Conservation (phyloP, 2,329 filamentous ascomycete species). For the Diaporthe longicolla region DNA sequence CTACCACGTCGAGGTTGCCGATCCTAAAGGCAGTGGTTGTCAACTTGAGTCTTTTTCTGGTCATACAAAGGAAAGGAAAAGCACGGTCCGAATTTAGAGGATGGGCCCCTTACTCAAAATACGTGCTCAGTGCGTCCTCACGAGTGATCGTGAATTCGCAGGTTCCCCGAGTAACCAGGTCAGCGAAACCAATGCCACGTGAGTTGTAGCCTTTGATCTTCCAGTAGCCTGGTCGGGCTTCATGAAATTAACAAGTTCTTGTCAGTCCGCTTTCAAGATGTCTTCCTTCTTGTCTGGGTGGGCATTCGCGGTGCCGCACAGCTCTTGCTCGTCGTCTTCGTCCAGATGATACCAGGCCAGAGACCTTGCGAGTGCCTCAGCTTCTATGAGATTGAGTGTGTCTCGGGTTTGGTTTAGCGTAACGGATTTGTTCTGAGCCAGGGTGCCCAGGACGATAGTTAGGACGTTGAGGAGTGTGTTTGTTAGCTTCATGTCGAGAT, state of each 20-base stretch:
- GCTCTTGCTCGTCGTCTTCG: constrained; percentile 8
- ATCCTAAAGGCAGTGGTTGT: not conserved
- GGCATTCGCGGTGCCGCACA: not conserved
- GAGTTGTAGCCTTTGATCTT: constrained; percentile 13
- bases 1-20: not conserved
- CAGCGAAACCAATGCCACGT: not conserved
- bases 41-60: not conserved
- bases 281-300: not conserved
- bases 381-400: not conserved
- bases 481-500: constrained; percentile 11
- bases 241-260: not conserved
- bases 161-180: not conserved
- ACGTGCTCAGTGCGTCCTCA: constrained; percentile 1
- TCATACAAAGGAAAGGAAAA: too few species aligned
- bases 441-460: not conserved
- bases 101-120: not conserved
- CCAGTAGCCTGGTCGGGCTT: constrained; percentile 3
- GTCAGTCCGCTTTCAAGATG: constrained; percentile 2
- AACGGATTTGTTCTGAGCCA: not conserved
- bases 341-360: constrained; percentile 20
- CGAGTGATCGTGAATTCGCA: constrained; percentile 5
- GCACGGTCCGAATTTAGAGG: not conserved
- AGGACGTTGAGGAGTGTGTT: not conserved
- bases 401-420: not conserved
- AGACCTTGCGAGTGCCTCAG: not conserved